These are phyloP conservation scores for Backusella macrospora DNA, from an alignment of 192 early-diverging fungal species.

Conservation along the genomic window DNA sequence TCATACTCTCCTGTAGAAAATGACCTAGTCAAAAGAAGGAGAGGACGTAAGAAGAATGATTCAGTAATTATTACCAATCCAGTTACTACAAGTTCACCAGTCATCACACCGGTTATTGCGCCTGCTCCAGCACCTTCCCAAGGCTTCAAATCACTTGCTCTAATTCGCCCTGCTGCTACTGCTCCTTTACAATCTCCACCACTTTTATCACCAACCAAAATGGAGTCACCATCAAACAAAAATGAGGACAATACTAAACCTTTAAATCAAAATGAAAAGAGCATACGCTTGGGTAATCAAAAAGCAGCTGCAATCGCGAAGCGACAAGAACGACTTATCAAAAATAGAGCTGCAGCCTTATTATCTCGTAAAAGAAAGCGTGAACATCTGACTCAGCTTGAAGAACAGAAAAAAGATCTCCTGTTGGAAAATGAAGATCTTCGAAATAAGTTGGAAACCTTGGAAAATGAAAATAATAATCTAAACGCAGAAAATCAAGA, in stretches of 20 bases:
- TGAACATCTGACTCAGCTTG: constrained; percentile 75
- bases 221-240: background rate
- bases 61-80: background rate
- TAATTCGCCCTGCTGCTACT: background rate
- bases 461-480: constrained; percentile 54
- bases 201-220: background rate
- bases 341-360: constrained; percentile 91
- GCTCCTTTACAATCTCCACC: background rate
- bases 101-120: background rate
- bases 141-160: background rate
- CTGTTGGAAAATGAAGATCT: background rate
- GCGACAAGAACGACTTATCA: constrained; percentile 85
- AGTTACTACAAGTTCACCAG: background rate
- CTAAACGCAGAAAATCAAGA: constrained; percentile 61
- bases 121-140: background rate
- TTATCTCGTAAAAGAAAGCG: constrained; percentile 88
- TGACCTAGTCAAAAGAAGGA: background rate
- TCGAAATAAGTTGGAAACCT: background rate
- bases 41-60: background rate
- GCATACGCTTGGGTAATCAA: background rate
- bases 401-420: constrained; percentile 17
- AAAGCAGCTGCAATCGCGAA: constrained; percentile 60
- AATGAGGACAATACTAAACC: background rate
- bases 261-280: background rate
- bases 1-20: background rate